Percentiles rank a stretch among this genome's conserved stretches.
Conservation (phyloP, 2,329 filamentous ascomycete species). For the Chrysosporium queenslandicum region DNA sequence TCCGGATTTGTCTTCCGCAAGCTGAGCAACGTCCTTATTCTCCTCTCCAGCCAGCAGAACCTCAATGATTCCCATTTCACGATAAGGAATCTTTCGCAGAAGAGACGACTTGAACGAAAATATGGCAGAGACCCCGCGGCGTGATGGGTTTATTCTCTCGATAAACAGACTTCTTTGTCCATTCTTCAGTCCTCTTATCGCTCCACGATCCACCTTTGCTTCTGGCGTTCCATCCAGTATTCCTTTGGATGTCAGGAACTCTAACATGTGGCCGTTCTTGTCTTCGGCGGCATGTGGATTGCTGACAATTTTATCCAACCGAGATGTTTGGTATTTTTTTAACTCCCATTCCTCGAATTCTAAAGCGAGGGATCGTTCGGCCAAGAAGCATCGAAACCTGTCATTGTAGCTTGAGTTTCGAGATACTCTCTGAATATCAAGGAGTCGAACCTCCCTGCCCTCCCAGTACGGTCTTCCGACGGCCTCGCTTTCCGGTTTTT, state of each 20-base stretch:
- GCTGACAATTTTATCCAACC: background rate
- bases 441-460: background rate
- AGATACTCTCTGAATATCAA: background rate
- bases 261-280: background rate
- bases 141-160: background rate
- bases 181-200: background rate
- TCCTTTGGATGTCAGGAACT: too few relatives aligned
- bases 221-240: background rate
- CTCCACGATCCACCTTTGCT: background rate
- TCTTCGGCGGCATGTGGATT: background rate
- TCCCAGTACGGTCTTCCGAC: background rate
- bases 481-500: background rate
- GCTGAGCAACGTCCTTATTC: background rate
- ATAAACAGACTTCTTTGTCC: background rate
- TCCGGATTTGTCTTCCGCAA: background rate
- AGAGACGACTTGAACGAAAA: background rate
- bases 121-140: background rate
- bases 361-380: conserved; percentile 1
- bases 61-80: background rate
- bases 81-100: background rate
- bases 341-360: background rate
- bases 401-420: background rate
- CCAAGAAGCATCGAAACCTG: background rate
- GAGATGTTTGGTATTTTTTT: background rate
- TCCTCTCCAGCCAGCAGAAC: background rate